phyloP scores from a whole-genome alignment of 805 yeast species.

The Pichia scutulata region DNA sequence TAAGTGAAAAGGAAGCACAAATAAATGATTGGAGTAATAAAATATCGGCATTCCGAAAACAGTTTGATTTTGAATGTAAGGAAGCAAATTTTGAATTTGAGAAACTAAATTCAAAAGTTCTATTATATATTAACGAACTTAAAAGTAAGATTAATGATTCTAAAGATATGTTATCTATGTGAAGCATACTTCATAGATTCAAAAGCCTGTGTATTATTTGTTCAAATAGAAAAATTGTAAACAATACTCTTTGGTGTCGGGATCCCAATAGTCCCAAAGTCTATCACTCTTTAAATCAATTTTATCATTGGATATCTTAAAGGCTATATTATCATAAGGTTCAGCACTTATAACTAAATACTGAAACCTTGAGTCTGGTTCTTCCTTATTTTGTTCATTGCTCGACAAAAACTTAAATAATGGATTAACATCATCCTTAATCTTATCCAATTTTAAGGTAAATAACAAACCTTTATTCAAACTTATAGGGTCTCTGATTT shows the following conservation, averaged over 20 bases:
- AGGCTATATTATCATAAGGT: conserved; percentile 77
- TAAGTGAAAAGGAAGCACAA: conserved; percentile 39
- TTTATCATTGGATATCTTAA: conserved; percentile 61
- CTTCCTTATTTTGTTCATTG: conserved; percentile 52
- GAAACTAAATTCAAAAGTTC: conserved; percentile 47
- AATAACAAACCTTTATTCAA: conserved; percentile 59
- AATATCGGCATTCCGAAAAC: conserved; percentile 31
- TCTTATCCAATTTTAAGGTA: conserved; percentile 48
- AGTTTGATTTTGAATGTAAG: conserved; percentile 45
- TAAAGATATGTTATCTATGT: conserved; percentile 1
- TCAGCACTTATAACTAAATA: conserved; percentile 79
- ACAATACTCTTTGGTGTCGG: conserved; percentile 57
- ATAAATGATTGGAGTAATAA: conserved; percentile 33
- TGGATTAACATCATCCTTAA: conserved; percentile 42
- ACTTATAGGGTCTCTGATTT: conserved; percentile 56
- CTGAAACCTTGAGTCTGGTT: conserved; percentile 44
- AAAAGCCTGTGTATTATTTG: not conserved
- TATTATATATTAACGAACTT: conserved; percentile 46
- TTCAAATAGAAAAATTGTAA: conserved; percentile 55
- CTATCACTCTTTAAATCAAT: conserved; percentile 35
- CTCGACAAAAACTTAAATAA: conserved; percentile 69
- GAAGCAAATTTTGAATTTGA: conserved; percentile 47
- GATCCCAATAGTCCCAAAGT: conserved; percentile 71
- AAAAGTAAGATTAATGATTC: conserved; percentile 26
- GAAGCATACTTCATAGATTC: not conserved